Conservation (phyloP, 2,329 filamentous ascomycete species). For the Onygenales sp. region DNA sequence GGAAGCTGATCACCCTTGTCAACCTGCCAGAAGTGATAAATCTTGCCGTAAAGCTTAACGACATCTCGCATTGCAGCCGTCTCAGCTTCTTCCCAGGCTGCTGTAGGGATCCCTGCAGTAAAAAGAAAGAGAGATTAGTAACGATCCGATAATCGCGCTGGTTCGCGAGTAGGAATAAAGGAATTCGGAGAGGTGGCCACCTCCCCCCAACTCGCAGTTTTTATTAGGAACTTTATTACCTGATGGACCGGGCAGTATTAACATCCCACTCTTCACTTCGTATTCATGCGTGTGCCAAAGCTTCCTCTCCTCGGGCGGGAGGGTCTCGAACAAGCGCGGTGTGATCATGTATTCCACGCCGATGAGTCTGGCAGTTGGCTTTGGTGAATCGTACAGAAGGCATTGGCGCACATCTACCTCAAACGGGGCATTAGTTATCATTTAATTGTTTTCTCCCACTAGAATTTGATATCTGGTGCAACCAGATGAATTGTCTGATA, state of each 20-base stretch:
- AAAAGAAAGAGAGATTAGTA: slow-evolving; percentile 21
- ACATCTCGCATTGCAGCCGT: slow-evolving; percentile 72
- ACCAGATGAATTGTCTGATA: neutral
- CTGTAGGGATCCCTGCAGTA: slow-evolving; percentile 33
- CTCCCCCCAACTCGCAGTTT: no score
- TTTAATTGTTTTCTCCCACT: neutral
- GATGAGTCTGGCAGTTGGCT: slow-evolving; percentile 61
- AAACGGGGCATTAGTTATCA: neutral
- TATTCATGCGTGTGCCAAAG: slow-evolving; percentile 68
- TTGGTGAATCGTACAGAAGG: slow-evolving; percentile 67
- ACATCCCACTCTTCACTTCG: slow-evolving; percentile 36
- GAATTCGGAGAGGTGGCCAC: neutral
- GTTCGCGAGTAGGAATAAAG: neutral
- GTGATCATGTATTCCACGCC: slow-evolving; percentile 86
- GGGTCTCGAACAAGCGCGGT: slow-evolving; percentile 54
- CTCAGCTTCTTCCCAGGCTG: slow-evolving; percentile 66
- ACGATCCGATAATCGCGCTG: slow-evolving; percentile 7
- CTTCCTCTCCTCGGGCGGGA: slow-evolving; percentile 57
- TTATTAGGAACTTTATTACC: slow-evolving; percentile 1
- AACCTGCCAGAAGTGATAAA: slow-evolving; percentile 79
- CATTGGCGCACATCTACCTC: slow-evolving; percentile 66
- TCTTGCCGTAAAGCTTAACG: slow-evolving; percentile 68
- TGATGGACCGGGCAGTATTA: slow-evolving; percentile 30
- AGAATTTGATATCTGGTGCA: slow-evolving; percentile 6
- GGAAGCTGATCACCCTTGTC: slow-evolving; percentile 61